Base-by-base conservation (phyloP, 805 yeast genomes). In the Candida morakotiae region DNA sequence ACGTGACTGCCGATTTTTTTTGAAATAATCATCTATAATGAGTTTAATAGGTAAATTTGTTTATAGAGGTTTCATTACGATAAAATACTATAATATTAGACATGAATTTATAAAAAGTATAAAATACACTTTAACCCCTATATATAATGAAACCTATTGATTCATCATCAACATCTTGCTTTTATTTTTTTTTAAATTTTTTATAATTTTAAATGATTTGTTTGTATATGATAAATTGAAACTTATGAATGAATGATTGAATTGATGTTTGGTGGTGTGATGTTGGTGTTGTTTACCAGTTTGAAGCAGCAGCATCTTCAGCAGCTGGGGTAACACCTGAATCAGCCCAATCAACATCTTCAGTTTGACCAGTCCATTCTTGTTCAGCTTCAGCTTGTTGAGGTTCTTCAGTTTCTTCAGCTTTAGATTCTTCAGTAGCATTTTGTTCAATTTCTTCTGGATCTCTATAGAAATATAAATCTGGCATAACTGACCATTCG, bases 381-480 rank as follows among this genome's bases (percentile, higher is more conserved):
- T 70, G 57, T 53, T 67, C 72, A 53, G 73, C 80, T 58, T 73
- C 82, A 49, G 67, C 71, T 59, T 75, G 79, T 60, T 74, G 83
- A 64, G 79, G 85, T 58, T 77, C 78, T 57, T 71, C 77, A 56
- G 73, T 79, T 60, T 75, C 84, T 49, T 69, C 70, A 44, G 62
- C 51, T 58, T 67, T 71, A 53, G 65, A 59, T 60, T 69, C 77
- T 53, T 72, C 75, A 48, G 75, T 75, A 62, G 79, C 79, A 57
- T 74, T 79, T 60, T 79, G 78, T 77, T 87, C 96, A 73, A 85
- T 84, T 77, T 93, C 99, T 80, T 91, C 98, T 67, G 99, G 98
- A 79, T 93, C 96, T 83, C 99, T 93, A 97, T 93, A 93, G 89
- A 93, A 93, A 89, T 89, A 93, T 73, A 93, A 83, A 79, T 93